These are phyloP conservation scores for Globisporangium megalacanthum DNA, from an alignment of 352 stramenopile species.

Conservation along the genomic window DNA sequence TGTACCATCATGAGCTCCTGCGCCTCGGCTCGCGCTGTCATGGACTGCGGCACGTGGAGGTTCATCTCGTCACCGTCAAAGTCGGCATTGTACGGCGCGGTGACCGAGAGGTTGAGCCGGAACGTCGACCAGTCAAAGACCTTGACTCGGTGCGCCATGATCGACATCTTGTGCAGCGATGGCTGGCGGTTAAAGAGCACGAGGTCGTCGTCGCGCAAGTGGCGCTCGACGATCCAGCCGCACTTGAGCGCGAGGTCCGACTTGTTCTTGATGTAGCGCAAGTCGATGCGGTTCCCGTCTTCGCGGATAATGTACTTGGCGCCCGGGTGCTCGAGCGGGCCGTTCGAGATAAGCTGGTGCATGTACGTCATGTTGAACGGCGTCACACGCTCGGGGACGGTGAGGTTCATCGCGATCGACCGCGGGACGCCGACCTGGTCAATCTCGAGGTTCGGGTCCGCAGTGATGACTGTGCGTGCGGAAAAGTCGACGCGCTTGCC, in stretches of 20 bases:
- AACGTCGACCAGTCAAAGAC: constrained; percentile 99
- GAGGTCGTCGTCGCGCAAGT: constrained; percentile 97
- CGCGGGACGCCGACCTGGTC: constrained; percentile 98
- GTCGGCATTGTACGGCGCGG: constrained; percentile 99
- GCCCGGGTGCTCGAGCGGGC: constrained; percentile 94
- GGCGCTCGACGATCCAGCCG: constrained; percentile 98
- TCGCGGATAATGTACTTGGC: constrained; percentile 98
- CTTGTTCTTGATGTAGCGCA: constrained; percentile 98
- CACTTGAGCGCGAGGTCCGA: constrained; percentile 93
- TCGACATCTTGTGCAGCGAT: constrained; percentile 99
- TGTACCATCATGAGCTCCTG: constrained; percentile 99
- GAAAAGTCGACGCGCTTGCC: constrained; percentile 99
- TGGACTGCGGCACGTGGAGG: constrained; percentile 96
- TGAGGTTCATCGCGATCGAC: constrained; percentile 98
- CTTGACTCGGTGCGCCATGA: constrained; percentile 99
- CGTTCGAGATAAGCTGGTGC: constrained; percentile 94
- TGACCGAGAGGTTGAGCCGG: constrained; percentile 97
- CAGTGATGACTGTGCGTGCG: constrained; percentile 98
- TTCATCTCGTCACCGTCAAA: constrained; percentile 99
- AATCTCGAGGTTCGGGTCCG: constrained; percentile 98
- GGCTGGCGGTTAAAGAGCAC: constrained; percentile 99
- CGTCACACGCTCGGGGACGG: constrained; percentile 98
- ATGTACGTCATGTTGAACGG: constrained; percentile 97
- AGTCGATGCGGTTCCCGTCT: constrained; percentile 96
- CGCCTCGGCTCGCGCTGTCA: constrained; percentile 95